Evolutionary conservation across 2,329 filamentous ascomycete species (phyloP), one percentile per base, ranked within the genome.

Genomic region (Colletotrichum tropicale): DNA sequence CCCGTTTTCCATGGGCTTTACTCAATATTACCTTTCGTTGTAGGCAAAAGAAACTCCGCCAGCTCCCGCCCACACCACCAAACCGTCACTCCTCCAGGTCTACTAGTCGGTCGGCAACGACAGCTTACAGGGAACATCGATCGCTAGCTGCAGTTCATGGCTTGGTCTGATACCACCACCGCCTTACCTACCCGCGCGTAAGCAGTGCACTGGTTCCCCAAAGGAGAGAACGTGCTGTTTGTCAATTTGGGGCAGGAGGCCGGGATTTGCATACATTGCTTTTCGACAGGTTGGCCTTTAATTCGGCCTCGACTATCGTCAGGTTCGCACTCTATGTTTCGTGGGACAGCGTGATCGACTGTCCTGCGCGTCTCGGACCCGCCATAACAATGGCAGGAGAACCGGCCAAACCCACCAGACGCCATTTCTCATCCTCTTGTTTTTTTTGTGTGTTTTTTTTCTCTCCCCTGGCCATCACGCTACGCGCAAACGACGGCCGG

Each of bases 401-500:
- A 62, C 28, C 24, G 13, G n/a, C 38, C 16, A 58, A 52, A 28
- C 21, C 64, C 64, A 61, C 52, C 15, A 34, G 9, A 34, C n/a
- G 48, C 24, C 30, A 7, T 34, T 21, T 34, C 48, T 43, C 28
- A 16, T 30, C 56, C 18, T 21, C 6, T 4, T 4, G 15, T 10
- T 24, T 60, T 18, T n/a, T n/a, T n/a, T n/a, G n/a, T n/a, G n/a
- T n/a, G n/a, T n/a, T n/a, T n/a, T 58, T 60, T 32, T 32, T 34
- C 38, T 38, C 28, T 30, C 28, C 24, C 36, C 18, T 70, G 12
- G 21, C 32, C 26, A 36, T 67, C 52, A 75, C 60, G 62, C 30
- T 62, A 66, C 30, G 38, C 66, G 62, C 69, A 68, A 72, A 58
- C 64, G 69, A 72, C 21, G 73, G 26, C 69, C 38, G 69, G 48